Evolutionary conservation across 164 flowering plant genomes (phyloP).

Genomic region (Stephania japonica): DNA sequence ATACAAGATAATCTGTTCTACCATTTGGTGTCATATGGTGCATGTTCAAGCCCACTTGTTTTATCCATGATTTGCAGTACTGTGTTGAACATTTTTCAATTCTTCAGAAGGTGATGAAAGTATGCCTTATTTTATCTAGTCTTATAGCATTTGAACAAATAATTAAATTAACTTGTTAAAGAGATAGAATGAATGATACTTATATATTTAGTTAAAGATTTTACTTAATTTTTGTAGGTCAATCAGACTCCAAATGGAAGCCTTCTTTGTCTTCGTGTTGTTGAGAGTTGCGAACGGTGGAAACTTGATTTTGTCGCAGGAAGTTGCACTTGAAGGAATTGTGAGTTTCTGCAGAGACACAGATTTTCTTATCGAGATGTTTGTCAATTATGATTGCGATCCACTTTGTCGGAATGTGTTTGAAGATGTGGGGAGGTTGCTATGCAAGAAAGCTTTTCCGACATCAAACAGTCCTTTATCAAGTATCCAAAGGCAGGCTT

Average conservation of each 20-base stretch:
- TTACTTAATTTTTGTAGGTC: conserved; percentile 41
- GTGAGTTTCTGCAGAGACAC: conserved; percentile 85
- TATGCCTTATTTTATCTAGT: neutral
- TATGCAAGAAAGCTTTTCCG: conserved; percentile 76
- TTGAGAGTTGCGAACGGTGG: conserved; percentile 37
- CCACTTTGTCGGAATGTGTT: conserved; percentile 54
- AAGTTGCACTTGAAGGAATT: conserved; percentile 83
- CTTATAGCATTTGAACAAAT: neutral
- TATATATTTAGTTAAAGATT: too few relatives aligned
- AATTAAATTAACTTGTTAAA: too few relatives aligned
- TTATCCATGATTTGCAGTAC: conserved; percentile 84
- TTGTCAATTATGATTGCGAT: conserved; percentile 76
- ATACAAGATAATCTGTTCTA: conserved; percentile 74
- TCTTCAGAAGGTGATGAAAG: conserved; percentile 55
- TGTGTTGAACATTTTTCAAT: conserved; percentile 67
- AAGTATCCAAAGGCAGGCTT: conserved; percentile 65
- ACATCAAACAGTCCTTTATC: conserved; percentile 30
- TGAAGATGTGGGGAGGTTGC: conserved; percentile 69
- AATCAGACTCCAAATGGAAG: conserved; percentile 75
- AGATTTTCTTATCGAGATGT: conserved; percentile 58
- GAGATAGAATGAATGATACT: too few relatives aligned
- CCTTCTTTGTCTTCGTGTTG: conserved; percentile 69
- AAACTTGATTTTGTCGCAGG: conserved; percentile 44
- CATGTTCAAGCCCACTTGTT: conserved; percentile 50
- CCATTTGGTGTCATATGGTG: conserved; percentile 72